Base-by-base conservation (phyloP, 1,284 basidiomycete genomes). In the Amylostereum areolatum region DNA sequence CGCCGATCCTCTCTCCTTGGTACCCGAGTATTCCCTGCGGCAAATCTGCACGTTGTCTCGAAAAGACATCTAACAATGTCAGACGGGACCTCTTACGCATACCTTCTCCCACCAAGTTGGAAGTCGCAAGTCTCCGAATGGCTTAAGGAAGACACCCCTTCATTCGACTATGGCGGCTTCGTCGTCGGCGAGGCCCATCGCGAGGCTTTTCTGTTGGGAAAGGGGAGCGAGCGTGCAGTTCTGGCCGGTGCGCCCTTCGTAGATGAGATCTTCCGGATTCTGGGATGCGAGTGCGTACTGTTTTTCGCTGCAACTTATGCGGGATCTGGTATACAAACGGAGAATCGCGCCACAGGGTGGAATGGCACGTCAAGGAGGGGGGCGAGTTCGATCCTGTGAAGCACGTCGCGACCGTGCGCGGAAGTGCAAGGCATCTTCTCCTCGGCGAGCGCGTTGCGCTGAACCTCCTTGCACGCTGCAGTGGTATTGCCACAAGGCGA, bases 191-290 rank as follows among this genome's bases (percentile, higher is more conserved):
- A 98, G 60, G 85, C 80, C 5, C 71, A 79, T 43, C 85, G 92
- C 48, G 85, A 90, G 63, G 97, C 97, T 3, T 88, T 87, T 61
- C 80, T 99, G 30, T 80, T 92, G 60, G 94, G 94, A 50, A 99
- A 97, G 69, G 86, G 88, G 50, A 74, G 75, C 41, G 66, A 74
- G 44, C 56, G 70, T 4, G 94, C 93, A 11, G 85, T 98, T 27
- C 78, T 99, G 3, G 96, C 97, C 1, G 96, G 96, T 43, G 89
- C 87, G 5, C 97, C 97, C 0, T 99, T 99, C 71, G 92, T 98
- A 59, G 85, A 91, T 40, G 93, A 98, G 66, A 82, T 99, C 43
- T 99, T 99, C 67, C 69, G 73, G 43, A 91, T 94, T 62, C 79
- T 97, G 28, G 91, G 81, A 35, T 99, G 96, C 83, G 71, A 79